Evolutionary conservation across 2,329 filamentous ascomycete genomes (phyloP).

Genomic region (Hymenoscyphus occultus): DNA sequence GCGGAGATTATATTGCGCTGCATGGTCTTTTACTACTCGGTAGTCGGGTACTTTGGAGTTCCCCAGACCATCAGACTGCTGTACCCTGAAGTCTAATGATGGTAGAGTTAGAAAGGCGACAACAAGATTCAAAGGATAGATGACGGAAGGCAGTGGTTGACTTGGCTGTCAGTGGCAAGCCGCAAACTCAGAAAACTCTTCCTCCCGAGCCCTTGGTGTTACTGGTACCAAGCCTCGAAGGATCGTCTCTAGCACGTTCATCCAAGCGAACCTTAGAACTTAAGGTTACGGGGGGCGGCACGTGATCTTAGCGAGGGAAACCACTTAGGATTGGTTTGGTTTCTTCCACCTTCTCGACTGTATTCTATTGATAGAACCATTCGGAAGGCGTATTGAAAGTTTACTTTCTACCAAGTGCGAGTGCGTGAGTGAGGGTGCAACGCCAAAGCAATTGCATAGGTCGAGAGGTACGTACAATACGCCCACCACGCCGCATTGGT

Average conservation of each 20-base stretch:
- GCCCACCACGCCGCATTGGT: too few species aligned
- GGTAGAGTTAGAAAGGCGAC: not conserved
- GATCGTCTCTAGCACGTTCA: constrained; percentile 1
- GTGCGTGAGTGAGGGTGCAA: too few species aligned
- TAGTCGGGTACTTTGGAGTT: too few species aligned
- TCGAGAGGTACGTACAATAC: too few species aligned
- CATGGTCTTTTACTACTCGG: not conserved
- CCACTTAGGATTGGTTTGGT: too few species aligned
- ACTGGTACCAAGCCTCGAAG: not conserved
- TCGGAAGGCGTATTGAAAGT: too few species aligned
- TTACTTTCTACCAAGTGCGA: too few species aligned
- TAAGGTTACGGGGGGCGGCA: not conserved
- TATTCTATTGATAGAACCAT: too few species aligned
- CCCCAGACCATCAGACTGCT: too few species aligned
- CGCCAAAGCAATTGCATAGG: too few species aligned
- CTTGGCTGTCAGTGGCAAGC: not conserved
- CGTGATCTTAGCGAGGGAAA: not conserved
- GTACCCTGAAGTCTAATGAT: too few species aligned
- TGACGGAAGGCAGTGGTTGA: not conserved
- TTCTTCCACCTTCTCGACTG: too few species aligned
- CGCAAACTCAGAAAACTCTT: not conserved
- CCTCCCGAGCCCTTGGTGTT: not conserved
- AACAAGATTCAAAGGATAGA: not conserved
- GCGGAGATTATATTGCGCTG: not conserved
- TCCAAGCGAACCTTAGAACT: not conserved